Percentiles rank a stretch among this genome's conserved stretches.
Conservation (phyloP, 2,329 filamentous ascomycete genomes). For the Orbilia quercus region DNA sequence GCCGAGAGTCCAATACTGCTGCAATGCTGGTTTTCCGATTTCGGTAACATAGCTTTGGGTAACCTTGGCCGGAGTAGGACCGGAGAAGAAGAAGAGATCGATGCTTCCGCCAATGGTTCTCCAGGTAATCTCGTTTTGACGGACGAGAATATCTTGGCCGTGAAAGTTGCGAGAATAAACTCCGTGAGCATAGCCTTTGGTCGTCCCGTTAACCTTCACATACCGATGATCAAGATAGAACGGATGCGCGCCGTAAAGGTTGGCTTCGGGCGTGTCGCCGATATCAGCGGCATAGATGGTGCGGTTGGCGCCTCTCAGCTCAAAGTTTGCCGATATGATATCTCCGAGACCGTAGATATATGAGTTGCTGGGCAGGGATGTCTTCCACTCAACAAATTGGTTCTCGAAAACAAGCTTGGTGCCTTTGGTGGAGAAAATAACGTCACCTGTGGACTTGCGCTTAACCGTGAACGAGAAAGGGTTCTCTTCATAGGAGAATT, state of each 20-base stretch:
- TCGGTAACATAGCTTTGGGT: constrained; percentile 68
- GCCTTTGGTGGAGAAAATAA: constrained; percentile 77
- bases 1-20: constrained; percentile 68
- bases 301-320: constrained; percentile 74
- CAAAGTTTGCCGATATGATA: constrained; percentile 75
- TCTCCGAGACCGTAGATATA: constrained; percentile 83
- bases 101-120: constrained; percentile 80
- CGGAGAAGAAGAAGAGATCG: constrained; percentile 69
- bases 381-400: constrained; percentile 79
- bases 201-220: constrained; percentile 62
- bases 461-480: constrained; percentile 77
- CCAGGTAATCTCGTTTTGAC: constrained; percentile 77
- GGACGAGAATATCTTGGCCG: constrained; percentile 75
- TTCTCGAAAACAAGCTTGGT: constrained; percentile 78
- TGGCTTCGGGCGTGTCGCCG: constrained; percentile 71
- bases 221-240: constrained; percentile 79
- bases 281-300: constrained; percentile 78
- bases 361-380: constrained; percentile 74
- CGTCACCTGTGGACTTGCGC: constrained; percentile 69
- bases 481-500: constrained; percentile 67
- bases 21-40: constrained; percentile 66
- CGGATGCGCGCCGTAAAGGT: constrained; percentile 79
- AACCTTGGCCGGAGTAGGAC: constrained; percentile 65
- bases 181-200: constrained; percentile 76
- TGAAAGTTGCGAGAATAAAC: constrained; percentile 81